Evolutionary conservation across 345 rosid genomes (phyloP), one percentile per base, ranked within the genome.

Genomic region (Salix exigua): DNA sequence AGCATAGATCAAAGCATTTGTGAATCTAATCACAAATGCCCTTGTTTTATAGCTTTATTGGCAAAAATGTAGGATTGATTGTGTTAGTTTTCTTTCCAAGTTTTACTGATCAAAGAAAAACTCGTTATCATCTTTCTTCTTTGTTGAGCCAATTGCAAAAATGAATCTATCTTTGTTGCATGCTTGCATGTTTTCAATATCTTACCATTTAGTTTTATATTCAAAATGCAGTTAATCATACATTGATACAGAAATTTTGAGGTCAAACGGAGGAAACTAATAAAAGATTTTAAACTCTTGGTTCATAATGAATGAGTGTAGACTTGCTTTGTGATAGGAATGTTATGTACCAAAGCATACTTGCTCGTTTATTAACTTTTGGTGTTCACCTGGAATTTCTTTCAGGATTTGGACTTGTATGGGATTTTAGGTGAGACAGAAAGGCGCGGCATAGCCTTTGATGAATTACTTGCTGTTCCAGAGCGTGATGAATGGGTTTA

Each of bases 401-500:
- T 25, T 17, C 82, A 95, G 98, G 97, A 81, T 80, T 83, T 93
- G 81, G 98, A 94, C 83, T 80, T 96, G 71, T 79, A 89, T 78
- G 95, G 88, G 62, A 87, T 96, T 72, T 80, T 96, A 55, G 91
- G 80, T 25, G 98, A 92, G 88, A 83, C 88, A 30, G 97, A 90
- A 84, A 92, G 80, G 84, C 95, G 95, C 48, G 95, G 97, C 72
- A 86, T 91, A 66, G 68, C 91, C 51, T 93, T 96, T 69, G 99
- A 92, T 78, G 90, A 96, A 62, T 75, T 96, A 73, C 95, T 96
- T 73, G 91, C 97, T 19, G 84, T 91, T 73, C 92, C 99, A 2
- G 99, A 96, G 78, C 91, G 88, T 71, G 98, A 96, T 84, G 99
- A 92, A 44, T 96, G 99, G 99, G 82, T 92, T 21, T 96, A 93